Evolutionary conservation across 2,329 filamentous ascomycete species (phyloP).

Genomic region (Paraphaeosphaeria sporulosa): DNA sequence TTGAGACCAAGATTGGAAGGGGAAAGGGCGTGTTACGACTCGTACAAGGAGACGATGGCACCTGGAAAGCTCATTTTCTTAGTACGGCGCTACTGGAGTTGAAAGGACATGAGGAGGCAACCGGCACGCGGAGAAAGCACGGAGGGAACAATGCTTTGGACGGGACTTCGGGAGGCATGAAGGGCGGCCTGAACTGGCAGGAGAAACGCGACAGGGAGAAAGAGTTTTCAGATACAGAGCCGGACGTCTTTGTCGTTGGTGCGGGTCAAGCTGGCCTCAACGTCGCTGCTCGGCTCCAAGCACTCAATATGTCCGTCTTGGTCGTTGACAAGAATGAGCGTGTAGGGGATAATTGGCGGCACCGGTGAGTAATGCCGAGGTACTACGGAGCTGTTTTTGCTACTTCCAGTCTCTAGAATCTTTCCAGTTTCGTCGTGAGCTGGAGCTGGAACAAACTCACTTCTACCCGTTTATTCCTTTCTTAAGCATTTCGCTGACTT

Average conservation of each 20-base stretch:
- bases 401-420: too few relatives aligned
- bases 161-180: constrained; percentile 40
- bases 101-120: constrained; percentile 61
- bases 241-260: constrained; percentile 68
- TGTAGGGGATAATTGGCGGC: constrained; percentile 60
- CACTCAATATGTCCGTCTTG: constrained; percentile 50
- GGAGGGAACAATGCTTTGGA: constrained; percentile 72
- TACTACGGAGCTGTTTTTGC: too few relatives aligned
- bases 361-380: too few relatives aligned
- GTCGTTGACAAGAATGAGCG: constrained; percentile 56
- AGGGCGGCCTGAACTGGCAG: constrained; percentile 53
- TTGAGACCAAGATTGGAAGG: constrained; percentile 62
- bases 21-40: constrained; percentile 67
- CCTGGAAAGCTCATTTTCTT: constrained; percentile 71
- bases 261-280: constrained; percentile 43
- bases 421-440: too few relatives aligned
- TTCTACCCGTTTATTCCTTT: too few relatives aligned
- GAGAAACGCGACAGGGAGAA: constrained; percentile 47
- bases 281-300: constrained; percentile 49
- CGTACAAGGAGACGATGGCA: constrained; percentile 49
- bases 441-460: too few relatives aligned
- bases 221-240: constrained; percentile 54
- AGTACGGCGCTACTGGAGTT: constrained; percentile 67
- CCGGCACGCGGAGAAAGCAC: constrained; percentile 57
- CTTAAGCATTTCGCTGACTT: too few relatives aligned